phyloP scores from a whole-genome alignment of 768 basidiomycete genomes.

The Erythrobasidium yunnanense region DNA sequence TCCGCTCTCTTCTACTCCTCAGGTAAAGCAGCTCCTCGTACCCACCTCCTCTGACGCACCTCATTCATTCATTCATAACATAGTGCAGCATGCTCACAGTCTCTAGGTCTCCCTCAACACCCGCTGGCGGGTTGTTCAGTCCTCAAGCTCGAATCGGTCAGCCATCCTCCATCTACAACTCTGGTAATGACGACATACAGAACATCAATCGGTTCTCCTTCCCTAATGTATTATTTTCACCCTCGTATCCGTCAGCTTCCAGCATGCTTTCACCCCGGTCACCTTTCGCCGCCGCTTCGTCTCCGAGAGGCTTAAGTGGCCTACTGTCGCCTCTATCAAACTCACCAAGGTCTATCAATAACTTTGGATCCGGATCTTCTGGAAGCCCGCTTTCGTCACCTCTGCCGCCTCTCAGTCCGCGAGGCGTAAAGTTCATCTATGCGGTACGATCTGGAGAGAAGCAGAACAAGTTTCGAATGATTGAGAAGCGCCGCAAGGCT shows the following conservation, averaged over 20 bases:
- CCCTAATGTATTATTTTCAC: conserved; percentile 9
- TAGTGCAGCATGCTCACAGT: too few species aligned
- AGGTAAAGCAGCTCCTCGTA: too few species aligned
- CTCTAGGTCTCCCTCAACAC: too few species aligned
- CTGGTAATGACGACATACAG: conserved; percentile 17
- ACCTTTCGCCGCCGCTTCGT: neutral
- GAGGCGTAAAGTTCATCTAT: conserved; percentile 7
- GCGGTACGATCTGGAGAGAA: neutral
- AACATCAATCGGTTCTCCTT: conserved; percentile 17
- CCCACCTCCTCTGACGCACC: too few species aligned
- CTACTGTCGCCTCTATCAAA: neutral
- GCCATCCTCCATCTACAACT: conserved; percentile 3
- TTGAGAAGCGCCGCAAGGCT: conserved; percentile 14
- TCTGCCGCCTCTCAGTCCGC: conserved; percentile 8
- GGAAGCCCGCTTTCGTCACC: neutral
- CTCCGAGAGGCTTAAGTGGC: neutral
- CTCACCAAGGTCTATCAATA: neutral
- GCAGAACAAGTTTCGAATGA: neutral
- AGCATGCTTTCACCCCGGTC: neutral
- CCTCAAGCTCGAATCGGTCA: neutral
- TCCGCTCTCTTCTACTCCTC: too few species aligned
- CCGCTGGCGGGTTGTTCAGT: neutral
- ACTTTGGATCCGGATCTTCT: too few species aligned
- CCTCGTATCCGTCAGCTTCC: neutral
- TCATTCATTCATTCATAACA: too few species aligned